Evolutionary conservation across 805 yeast genomes (phyloP), one percentile per base, ranked within the genome.

Genomic region (Hanseniaspora lindneri): DNA sequence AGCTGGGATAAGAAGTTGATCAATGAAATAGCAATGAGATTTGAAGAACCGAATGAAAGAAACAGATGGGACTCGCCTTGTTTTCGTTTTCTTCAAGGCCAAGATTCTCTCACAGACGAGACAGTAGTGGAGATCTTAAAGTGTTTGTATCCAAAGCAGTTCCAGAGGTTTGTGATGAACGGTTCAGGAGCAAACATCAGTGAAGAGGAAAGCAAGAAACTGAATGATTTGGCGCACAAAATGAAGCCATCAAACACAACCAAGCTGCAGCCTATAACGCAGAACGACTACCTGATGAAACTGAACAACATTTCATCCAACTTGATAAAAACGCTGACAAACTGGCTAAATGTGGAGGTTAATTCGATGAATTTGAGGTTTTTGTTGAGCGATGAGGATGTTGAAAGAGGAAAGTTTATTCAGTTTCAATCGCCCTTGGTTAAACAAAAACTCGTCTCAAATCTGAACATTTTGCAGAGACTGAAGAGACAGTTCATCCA

Each of bases 61-160:
- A 76, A 80, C 24, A 67, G 96, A 52, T 92, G 98, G 98, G 98
- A 92, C 59, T 77, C 94, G 3, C 98, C 98, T 5, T 66, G 89
- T 52, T 79, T 87, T 59, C 77, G 85, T 0, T 64, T 88, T 1
- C 73, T 78, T 3, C 52, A 63, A 6, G 54, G 58, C 1, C 56
- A 59, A 34, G 67, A 64, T 51, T 32, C 73, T 68, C 56, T 56
- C 16, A 77, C 74, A 43, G 79, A 80, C 28, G 67, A 67, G 14
- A 62, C 29, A 11, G 41, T 80, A 19, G 81, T 80, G 1, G 83
- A 77, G 16, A 72, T 92, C 1, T 79, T 81, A 79, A 72, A 72
- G 42, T 73, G 77, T 0, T 57, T 81, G 2, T 80, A 76, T 29
- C 58, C 60, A 27, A 58, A 63, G 10, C 39, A 44, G 41, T 40